Evolutionary conservation across 148 eudicot species (phyloP).

Genomic region (Dianthus caryophyllus): DNA sequence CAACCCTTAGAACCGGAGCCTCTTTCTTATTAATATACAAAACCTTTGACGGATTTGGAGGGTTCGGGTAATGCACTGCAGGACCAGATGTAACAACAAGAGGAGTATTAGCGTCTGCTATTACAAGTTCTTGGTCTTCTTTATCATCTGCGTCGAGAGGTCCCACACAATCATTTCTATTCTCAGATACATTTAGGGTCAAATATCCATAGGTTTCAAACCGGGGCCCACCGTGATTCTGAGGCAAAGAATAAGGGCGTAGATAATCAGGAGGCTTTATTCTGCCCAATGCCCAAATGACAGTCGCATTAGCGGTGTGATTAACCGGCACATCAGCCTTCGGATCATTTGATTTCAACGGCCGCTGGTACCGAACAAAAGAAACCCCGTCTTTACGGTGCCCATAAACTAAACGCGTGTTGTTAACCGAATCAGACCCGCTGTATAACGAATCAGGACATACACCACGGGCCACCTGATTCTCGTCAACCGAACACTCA

Average conservation of each 20-base stretch:
- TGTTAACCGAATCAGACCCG: constrained; percentile 45
- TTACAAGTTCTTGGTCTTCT: constrained; percentile 84
- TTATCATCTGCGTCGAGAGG: constrained; percentile 86
- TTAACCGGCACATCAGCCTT: constrained; percentile 62
- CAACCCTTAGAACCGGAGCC: constrained; percentile 79
- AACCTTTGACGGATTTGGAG: constrained; percentile 86
- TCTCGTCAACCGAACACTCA: constrained; percentile 52
- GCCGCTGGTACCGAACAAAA: constrained; percentile 61
- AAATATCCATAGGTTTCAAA: constrained; percentile 50
- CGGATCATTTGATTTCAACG: constrained; percentile 46
- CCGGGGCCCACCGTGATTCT: constrained; percentile 61
- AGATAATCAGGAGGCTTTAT: constrained; percentile 78
- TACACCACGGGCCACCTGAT: constrained; percentile 60
- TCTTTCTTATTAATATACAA: constrained; percentile 88
- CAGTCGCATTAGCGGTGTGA: constrained; percentile 47
- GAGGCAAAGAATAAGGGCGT: constrained; percentile 77
- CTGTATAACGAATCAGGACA: constrained; percentile 70
- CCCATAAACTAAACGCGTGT: constrained; percentile 70
- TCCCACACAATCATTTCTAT: constrained; percentile 67
- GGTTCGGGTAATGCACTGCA: constrained; percentile 72
- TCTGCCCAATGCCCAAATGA: constrained; percentile 84
- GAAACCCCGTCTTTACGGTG: constrained; percentile 86
- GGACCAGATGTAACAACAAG: constrained; percentile 77
- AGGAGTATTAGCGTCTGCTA: constrained; percentile 67
- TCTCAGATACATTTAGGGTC: constrained; percentile 60